Evolutionary conservation across 1,284 basidiomycete species (phyloP).

Genomic region (Pholiota adiposa): DNA sequence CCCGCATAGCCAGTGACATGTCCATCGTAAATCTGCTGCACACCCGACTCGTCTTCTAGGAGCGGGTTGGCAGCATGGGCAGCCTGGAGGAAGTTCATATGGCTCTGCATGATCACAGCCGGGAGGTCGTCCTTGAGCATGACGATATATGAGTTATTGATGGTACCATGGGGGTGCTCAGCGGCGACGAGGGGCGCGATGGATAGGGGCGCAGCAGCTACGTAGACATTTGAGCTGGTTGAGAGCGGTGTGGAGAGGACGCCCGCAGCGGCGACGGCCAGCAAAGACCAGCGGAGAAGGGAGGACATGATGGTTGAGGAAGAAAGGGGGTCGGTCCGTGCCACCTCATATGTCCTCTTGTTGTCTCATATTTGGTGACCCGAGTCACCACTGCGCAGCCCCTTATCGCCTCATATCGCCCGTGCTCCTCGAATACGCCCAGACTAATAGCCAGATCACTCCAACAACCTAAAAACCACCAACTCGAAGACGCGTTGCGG

Average conservation of each 20-base stretch:
- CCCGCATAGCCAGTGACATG: constrained; percentile 87
- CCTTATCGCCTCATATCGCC: constrained; percentile 2
- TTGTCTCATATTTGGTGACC: constrained; percentile 9
- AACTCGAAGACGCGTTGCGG: neutral
- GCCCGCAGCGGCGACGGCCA: constrained; percentile 36
- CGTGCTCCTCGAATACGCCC: neutral
- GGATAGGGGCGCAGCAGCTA: constrained; percentile 46
- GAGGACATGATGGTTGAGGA: constrained; percentile 43
- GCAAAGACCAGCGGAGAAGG: constrained; percentile 40
- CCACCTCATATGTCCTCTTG: constrained; percentile 18
- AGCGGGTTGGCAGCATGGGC: constrained; percentile 59
- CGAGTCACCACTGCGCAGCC: constrained; percentile 8
- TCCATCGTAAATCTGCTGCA: constrained; percentile 75
- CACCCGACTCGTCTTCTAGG: constrained; percentile 51
- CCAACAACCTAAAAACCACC: neutral
- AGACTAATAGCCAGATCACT: neutral
- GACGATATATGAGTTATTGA: constrained; percentile 92
- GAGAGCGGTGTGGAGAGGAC: constrained; percentile 62
- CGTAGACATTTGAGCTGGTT: constrained; percentile 51
- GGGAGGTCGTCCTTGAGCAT: constrained; percentile 78
- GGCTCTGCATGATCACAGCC: constrained; percentile 63
- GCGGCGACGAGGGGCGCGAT: constrained; percentile 60
- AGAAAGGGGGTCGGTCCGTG: constrained; percentile 22
- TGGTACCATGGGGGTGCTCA: constrained; percentile 67
- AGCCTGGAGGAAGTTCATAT: constrained; percentile 72